Conservation (phyloP, 176 grass and related monocot genomes). For the Eremochloa ophiuroides region DNA sequence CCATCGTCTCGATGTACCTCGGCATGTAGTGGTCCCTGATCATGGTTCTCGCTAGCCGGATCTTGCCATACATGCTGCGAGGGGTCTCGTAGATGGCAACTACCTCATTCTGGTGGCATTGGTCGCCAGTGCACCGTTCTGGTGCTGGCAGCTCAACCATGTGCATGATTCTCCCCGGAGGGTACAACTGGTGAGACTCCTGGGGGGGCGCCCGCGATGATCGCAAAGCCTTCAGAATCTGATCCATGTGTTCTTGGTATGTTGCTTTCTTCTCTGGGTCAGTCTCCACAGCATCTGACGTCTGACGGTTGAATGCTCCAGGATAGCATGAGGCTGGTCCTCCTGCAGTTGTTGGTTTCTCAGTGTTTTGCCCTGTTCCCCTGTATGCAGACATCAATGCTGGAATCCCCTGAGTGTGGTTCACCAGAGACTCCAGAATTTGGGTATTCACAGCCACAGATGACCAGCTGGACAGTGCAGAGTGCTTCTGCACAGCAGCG, state of each 20-base stretch:
- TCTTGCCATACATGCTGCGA: conserved; percentile 58
- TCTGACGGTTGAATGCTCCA: not conserved
- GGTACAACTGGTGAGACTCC: conserved; percentile 46
- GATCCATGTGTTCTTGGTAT: conserved; percentile 7
- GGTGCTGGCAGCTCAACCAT: conserved; percentile 49
- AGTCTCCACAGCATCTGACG: not conserved
- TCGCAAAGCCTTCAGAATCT: not conserved
- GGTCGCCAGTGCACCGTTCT: not conserved
- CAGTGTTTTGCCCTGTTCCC: not conserved
- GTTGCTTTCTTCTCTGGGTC: conserved; percentile 22
- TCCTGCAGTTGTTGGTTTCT: not conserved
- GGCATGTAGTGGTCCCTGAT: conserved; percentile 81
- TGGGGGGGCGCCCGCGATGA: not conserved
- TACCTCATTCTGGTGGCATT: not conserved
- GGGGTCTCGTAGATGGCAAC: conserved; percentile 55
- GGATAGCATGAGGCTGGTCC: not conserved
- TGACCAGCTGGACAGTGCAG: conserved; percentile 26
- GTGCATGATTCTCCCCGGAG: conserved; percentile 80
- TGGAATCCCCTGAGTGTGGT: not conserved
- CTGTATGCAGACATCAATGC: not conserved
- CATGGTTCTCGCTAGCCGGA: conserved; percentile 44
- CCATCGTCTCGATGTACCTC: conserved; percentile 59
- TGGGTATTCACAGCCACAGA: not conserved
- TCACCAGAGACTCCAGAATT: not conserved
- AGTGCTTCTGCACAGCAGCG: not conserved